phyloP scores from a whole-genome alignment of 805 yeast genomes.

The Zygosaccharomyces gambellarensis region DNA sequence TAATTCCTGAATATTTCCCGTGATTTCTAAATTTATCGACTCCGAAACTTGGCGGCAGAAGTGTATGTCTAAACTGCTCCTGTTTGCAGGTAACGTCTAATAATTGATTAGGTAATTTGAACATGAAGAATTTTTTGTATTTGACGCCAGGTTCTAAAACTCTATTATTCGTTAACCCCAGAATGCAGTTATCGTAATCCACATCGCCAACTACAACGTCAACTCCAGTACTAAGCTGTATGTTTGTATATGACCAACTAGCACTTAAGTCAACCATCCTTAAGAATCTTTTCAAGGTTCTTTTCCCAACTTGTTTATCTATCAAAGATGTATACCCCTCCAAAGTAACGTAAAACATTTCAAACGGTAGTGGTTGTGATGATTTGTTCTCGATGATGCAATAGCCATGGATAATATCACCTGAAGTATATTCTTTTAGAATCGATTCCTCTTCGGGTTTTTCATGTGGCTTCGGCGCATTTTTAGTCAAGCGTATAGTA shows the following conservation, averaged over 20 bases:
- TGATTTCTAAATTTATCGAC: constrained; percentile 32
- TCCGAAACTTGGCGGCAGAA: constrained; percentile 42
- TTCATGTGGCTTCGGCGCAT: constrained; percentile 42
- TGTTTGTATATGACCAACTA: constrained; percentile 46
- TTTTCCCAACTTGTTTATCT: constrained; percentile 33
- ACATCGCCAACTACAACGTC: constrained; percentile 41
- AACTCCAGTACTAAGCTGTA: constrained; percentile 50
- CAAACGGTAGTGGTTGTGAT: constrained; percentile 47
- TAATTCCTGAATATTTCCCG: constrained; percentile 32
- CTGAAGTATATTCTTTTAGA: constrained; percentile 56
- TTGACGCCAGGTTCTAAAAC: constrained; percentile 44
- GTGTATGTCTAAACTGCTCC: constrained; percentile 37
- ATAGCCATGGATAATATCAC: constrained; percentile 63
- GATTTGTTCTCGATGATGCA: constrained; percentile 47
- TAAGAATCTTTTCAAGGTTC: constrained; percentile 44
- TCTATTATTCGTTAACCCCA: constrained; percentile 49
- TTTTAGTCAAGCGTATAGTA: constrained; percentile 48
- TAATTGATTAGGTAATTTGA: constrained; percentile 51
- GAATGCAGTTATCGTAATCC: constrained; percentile 45
- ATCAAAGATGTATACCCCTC: constrained; percentile 40
- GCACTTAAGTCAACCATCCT: constrained; percentile 61
- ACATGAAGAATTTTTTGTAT: constrained; percentile 56
- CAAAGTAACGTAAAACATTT: constrained; percentile 52
- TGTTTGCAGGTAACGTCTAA: constrained; percentile 51
- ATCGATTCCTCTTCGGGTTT: constrained; percentile 45